Percentiles rank a stretch among this genome's conserved stretches.
Conservation (phyloP, 805 yeast species). For the Debaryomyces prosopidis region DNA sequence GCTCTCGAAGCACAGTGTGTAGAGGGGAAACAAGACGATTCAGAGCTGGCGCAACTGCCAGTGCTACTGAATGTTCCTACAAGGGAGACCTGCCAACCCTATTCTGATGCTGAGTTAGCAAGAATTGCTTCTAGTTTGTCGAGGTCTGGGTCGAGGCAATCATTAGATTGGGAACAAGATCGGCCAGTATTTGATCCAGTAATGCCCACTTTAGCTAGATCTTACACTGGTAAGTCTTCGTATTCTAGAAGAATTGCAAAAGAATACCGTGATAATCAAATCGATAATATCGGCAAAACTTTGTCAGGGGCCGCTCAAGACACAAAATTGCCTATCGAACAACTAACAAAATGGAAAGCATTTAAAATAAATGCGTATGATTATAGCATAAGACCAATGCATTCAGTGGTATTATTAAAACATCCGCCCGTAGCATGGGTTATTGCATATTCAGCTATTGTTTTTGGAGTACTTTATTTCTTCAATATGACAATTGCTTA, state of each 20-base stretch:
- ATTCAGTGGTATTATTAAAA: constrained; percentile 56
- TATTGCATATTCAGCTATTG: constrained; percentile 64
- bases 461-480: constrained; percentile 69
- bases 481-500: constrained; percentile 73
- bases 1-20: background rate
- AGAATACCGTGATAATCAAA: constrained; percentile 14
- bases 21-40: background rate
- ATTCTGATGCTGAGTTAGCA: constrained; percentile 23
- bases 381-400: constrained; percentile 57
- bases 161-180: constrained; percentile 21
- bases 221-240: constrained; percentile 31
- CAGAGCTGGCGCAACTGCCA: background rate
- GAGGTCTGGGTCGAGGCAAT: constrained; percentile 14
- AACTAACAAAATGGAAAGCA: constrained; percentile 16
- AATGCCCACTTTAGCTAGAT: constrained; percentile 39
- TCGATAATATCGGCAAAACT: constrained; percentile 17
- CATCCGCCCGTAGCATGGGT: constrained; percentile 78
- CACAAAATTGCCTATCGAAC: constrained; percentile 6
- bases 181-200: constrained; percentile 36
- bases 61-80: background rate
- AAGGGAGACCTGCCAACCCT: constrained; percentile 1
- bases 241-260: constrained; percentile 29
- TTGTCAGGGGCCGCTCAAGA: constrained; percentile 2
- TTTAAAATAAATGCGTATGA: constrained; percentile 40
- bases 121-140: constrained; percentile 36